Base-by-base conservation (phyloP, 2,329 filamentous ascomycete genomes). In the Boeremia exigua region DNA sequence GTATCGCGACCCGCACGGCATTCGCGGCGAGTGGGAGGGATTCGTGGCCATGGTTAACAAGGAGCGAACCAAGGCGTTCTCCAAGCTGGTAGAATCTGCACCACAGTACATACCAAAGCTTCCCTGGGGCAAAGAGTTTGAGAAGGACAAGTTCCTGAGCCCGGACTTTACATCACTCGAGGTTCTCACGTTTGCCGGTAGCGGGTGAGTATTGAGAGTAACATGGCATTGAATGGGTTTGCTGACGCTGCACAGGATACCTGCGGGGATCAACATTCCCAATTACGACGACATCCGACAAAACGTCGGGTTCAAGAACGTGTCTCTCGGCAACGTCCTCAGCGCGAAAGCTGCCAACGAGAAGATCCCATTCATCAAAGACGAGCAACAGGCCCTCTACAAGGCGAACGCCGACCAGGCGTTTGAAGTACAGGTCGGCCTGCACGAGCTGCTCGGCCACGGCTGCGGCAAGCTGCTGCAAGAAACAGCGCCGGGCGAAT, bases 81-180 rank as follows among this genome's bases (percentile, higher is more conserved):
- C 89, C 7, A 88, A 90, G 64, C 85, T 98, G 1, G 95, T 98
- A 4, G 83, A 88, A 17, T 88, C 88, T 25, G 93, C 95, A 0
- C 89, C 92, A 10, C 81, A 81, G 40, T 88, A 96, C 72, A 97
- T 99, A 47, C 91, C 92, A 6, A 86, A 96, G 59, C 80, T 99
- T 12, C 95, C 95, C 0, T 99, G 95, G 95, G 80, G 82, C 32
- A 84, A 85, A 42, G 90, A 91, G 0, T 99, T 98, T 63, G 95
- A 99, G 74, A 98, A 98, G 77, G 93, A 97, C 80, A 92, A 90
- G 70, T 99, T 99, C 77, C 78, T 96, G 32, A 94, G 91, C 48
- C 95, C 95, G 0, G 95, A 99, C 74, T 99, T 99, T 72, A 98
- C 95, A 0, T 95, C 90, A 9, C 82, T 98, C 1, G 95, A 99